Base-by-base conservation (phyloP, 2,329 filamentous ascomycete genomes). In the Acrocalymma vagum region DNA sequence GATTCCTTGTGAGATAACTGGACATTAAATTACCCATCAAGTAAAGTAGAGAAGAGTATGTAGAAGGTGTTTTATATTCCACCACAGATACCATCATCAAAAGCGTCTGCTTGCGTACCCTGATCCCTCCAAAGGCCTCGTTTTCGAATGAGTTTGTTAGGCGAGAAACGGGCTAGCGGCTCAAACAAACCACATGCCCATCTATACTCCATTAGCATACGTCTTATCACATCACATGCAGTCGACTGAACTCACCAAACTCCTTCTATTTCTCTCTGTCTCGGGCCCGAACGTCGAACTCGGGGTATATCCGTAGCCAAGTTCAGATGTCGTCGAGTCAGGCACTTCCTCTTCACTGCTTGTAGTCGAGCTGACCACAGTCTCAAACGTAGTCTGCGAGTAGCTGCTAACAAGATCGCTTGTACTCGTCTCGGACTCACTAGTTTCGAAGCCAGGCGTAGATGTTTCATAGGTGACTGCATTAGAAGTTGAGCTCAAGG, bases 171-270 rank as follows among this genome's bases (percentile, higher is more conserved):
- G 22, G n/a, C 8, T 24, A n/a, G n/a, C 8, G 22, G 22, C 17
- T 39, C 21, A 50, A 35, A 50, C 20, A 13, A 47, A 50, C 47
- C 47, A 50, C 39, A 41, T 30, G 9, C 29, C 36, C 43, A 50
- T 43, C 47, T 50, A 18, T 13, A 21, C n/a, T 13, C 5, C 3
- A 22, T 47, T 36, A 47, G 44, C 24, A 17, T n/a, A 13, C 10
- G 9, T 23, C 4, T 30, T 17, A 29, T 9, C n/a, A 10, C 10
- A 6, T 27, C 14, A 23, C 6, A 11, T 4, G 17, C 16, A 8
- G 34, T 2, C 1, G n/a, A 6, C 21, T 5, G 6, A 14, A 29
- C 48, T 34, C 14, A 48, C 48, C 34, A 40, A 25, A 14, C 28
- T 22, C 18, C 37, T 29, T 15, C 40, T 45, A 14, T 9, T 9